phyloP scores from a whole-genome alignment of 768 basidiomycete genomes.

The Psilocybe subaeruginosa region DNA sequence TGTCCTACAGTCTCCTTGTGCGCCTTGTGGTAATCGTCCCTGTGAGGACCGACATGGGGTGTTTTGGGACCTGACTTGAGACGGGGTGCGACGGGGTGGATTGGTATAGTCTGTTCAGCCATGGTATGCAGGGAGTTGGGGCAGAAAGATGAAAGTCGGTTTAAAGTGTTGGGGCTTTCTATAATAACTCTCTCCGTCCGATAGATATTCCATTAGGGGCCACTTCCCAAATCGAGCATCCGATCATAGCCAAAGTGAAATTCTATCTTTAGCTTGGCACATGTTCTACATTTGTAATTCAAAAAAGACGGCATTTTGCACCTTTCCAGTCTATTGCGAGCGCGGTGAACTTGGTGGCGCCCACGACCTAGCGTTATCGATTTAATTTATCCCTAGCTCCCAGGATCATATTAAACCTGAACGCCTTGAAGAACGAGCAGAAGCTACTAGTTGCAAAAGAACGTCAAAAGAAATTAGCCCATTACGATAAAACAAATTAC shows the following conservation, averaged over 20 bases:
- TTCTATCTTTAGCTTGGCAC: conserved; percentile 25
- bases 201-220: conserved; percentile 19
- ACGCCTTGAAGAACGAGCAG: not conserved
- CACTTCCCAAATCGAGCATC: conserved; percentile 19
- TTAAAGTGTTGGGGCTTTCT: conserved; percentile 17
- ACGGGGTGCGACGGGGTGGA: conserved; percentile 80
- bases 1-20: conserved; percentile 77
- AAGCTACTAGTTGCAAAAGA: not conserved
- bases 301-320: conserved; percentile 1
- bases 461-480: not conserved
- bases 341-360: not conserved
- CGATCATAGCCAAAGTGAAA: conserved; percentile 21
- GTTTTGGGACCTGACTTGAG: conserved; percentile 60
- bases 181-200: conserved; percentile 16
- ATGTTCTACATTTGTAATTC: conserved; percentile 9
- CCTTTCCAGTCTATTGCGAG: not conserved
- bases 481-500: conserved; percentile 1
- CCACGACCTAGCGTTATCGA: not conserved
- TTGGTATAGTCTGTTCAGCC: conserved; percentile 42
- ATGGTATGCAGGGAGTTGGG: conserved; percentile 31
- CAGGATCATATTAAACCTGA: not conserved
- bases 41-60: conserved; percentile 81
- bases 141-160: conserved; percentile 17
- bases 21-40: conserved; percentile 68
- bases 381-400: not conserved